Percentiles rank a stretch among this genome's conserved stretches.
These are phyloP conservation scores for Zalaria sp. DNA, from an alignment of 2,329 filamentous ascomycete genomes.

Conservation along the genomic window DNA sequence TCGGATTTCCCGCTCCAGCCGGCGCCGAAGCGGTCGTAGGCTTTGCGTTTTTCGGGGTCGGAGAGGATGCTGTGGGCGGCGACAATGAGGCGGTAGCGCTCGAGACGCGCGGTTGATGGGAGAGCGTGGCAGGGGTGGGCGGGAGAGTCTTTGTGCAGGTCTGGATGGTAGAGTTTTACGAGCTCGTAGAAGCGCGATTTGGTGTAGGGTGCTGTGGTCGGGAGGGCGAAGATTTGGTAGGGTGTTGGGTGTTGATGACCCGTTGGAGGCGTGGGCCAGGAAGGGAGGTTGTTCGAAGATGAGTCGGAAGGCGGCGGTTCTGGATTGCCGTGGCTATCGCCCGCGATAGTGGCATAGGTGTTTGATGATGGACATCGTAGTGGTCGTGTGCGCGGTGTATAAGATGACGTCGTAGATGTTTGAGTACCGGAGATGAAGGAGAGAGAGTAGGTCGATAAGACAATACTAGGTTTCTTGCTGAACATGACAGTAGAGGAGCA, in stretches of 20 bases:
- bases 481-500: background rate
- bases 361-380: background rate
- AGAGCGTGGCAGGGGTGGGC: slow-evolving; percentile 30
- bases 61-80: slow-evolving; percentile 80
- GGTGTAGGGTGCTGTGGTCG: slow-evolving; percentile 53
- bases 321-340: slow-evolving; percentile 8
- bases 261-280: slow-evolving; percentile 19
- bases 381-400: background rate
- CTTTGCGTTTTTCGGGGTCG: slow-evolving; percentile 59
- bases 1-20: slow-evolving; percentile 55
- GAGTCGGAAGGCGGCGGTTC: slow-evolving; percentile 9
- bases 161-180: slow-evolving; percentile 92
- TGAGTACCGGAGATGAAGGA: background rate
- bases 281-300: slow-evolving; percentile 2
- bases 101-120: slow-evolving; percentile 52
- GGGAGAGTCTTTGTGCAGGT: slow-evolving; percentile 38
- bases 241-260: slow-evolving; percentile 51
- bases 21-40: slow-evolving; percentile 68
- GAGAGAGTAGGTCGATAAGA: background rate
- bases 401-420: slow-evolving; percentile 3
- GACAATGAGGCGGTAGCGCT: slow-evolving; percentile 80
- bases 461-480: background rate
- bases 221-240: slow-evolving; percentile 69
- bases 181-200: slow-evolving; percentile 80
- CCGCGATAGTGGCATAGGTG: slow-evolving; percentile 18